Evolutionary conservation across 2,329 filamentous ascomycete species (phyloP).

Genomic region (Penicillium sp.): DNA sequence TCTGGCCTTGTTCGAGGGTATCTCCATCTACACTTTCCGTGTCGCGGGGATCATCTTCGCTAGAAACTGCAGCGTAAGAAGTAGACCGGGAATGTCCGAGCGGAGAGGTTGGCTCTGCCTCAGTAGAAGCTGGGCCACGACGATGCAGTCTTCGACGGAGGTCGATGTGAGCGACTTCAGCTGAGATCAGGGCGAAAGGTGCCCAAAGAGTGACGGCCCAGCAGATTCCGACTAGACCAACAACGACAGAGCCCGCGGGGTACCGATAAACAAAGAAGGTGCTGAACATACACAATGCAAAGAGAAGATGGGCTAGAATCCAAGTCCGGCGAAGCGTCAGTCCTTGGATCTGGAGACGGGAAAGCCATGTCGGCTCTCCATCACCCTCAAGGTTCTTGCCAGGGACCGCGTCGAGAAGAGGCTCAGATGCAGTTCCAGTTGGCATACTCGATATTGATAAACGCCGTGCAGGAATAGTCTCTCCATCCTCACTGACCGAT

Average conservation of each 20-base stretch:
- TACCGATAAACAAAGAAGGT: conserved; percentile 73
- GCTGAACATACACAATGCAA: conserved; percentile 71
- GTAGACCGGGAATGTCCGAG: conserved; percentile 4
- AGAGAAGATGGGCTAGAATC: conserved; percentile 79
- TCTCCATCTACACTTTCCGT: conserved; percentile 1
- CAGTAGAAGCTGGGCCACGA: conserved; percentile 20
- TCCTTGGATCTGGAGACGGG: conserved; percentile 66
- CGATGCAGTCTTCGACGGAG: conserved; percentile 53
- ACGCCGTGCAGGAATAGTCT: conserved; percentile 22
- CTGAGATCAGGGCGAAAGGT: conserved; percentile 89
- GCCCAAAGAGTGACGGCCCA: conserved; percentile 95
- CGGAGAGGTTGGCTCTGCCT: conserved; percentile 4
- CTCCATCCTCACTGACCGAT: conserved; percentile 8
- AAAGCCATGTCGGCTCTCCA: conserved; percentile 42
- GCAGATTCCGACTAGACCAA: conserved; percentile 77
- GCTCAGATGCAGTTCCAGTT: conserved; percentile 29
- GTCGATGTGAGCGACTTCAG: conserved; percentile 80
- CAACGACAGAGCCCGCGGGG: conserved; percentile 65
- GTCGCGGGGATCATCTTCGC: conserved; percentile 8
- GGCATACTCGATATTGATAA: conserved; percentile 32
- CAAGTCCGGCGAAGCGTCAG: conserved; percentile 84
- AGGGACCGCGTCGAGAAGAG: conserved; percentile 21
- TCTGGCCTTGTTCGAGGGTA: conserved; percentile 27
- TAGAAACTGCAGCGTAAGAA: conserved; percentile 7
- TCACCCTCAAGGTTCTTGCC: conserved; percentile 7